Conservation (phyloP, 352 stramenopile genomes). For the Globisporangium rhizosaccharum region DNA sequence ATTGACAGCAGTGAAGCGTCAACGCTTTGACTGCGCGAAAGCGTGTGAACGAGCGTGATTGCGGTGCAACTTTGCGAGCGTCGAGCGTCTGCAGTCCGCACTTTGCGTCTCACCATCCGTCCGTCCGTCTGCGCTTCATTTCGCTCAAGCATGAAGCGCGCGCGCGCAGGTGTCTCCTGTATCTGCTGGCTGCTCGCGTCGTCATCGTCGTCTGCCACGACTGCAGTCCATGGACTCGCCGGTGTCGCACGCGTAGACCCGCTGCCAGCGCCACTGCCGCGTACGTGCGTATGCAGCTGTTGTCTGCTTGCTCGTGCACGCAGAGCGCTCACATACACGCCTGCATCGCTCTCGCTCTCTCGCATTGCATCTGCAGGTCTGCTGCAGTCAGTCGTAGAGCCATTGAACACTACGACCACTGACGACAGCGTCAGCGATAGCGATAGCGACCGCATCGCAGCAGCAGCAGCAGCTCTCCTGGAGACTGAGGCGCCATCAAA, state of each 20-base stretch:
- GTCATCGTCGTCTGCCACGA: neutral
- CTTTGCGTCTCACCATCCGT: neutral
- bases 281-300: neutral
- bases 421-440: too few species aligned
- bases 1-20: too few species aligned
- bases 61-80: neutral
- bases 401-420: too few species aligned
- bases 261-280: neutral
- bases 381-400: too few species aligned
- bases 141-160: slow-evolving; percentile 5
- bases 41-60: neutral
- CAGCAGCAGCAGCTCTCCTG: neutral
- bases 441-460: too few species aligned
- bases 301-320: neutral
- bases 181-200: slow-evolving; percentile 7
- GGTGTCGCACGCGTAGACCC: neutral
- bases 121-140: neutral
- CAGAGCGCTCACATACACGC: neutral
- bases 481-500: neutral
- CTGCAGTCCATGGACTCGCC: neutral
- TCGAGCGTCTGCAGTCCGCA: neutral
- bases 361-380: too few species aligned
- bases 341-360: neutral
- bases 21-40: too few species aligned
- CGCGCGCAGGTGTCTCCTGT: neutral